Base-by-base conservation (phyloP, 495 filamentous ascomycete species). In the Aspergillus baeticus region DNA sequence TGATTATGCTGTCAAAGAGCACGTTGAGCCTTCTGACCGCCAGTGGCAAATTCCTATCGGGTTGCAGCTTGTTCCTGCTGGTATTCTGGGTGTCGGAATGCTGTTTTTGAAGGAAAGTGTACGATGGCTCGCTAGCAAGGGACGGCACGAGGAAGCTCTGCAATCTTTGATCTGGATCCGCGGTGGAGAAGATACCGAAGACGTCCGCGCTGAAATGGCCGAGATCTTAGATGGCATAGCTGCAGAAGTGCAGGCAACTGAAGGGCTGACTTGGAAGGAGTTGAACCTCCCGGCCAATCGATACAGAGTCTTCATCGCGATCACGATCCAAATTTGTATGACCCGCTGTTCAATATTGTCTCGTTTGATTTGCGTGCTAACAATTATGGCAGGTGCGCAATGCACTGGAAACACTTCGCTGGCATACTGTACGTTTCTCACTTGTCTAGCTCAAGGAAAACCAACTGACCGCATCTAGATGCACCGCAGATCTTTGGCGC, bases 41-140 rank as follows among this genome's bases (percentile, higher is more conserved):
- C 75, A 83, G 61, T 84, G 80, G 81, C 77, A 79, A 61, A 81
- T 83, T 22, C 77, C 79, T 0, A 64, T 84, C 36, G 77, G 76
- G 6, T 59, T 82, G 23, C 81, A 84, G 41, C 61, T 82, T 46
- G 69, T 76, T 7, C 77, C 80, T 0, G 73, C 74, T 1, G 69
- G 65, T 10, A 59, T 83, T 8, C 67, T 84, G 14, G 71, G 68
- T 3, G 6, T 80, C 3, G 74, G 78, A 2, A 73, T 79, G 51
- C 61, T 78, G 7, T 72, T 72, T 6, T 41, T 81, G 22, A 73
- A 73, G 0, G 79, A 83, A 58, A 76, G 73, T 72, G 67, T 63
- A 62, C 72, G 79, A 21, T 83, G 80, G 79, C 59, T 81, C 23
- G 72, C 73, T 6, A 81, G 77, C 54, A 75, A 75, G 49, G 76